Evolutionary conservation across 1,284 basidiomycete genomes (phyloP).

Genomic region (Ceratobasidium theobromae): DNA sequence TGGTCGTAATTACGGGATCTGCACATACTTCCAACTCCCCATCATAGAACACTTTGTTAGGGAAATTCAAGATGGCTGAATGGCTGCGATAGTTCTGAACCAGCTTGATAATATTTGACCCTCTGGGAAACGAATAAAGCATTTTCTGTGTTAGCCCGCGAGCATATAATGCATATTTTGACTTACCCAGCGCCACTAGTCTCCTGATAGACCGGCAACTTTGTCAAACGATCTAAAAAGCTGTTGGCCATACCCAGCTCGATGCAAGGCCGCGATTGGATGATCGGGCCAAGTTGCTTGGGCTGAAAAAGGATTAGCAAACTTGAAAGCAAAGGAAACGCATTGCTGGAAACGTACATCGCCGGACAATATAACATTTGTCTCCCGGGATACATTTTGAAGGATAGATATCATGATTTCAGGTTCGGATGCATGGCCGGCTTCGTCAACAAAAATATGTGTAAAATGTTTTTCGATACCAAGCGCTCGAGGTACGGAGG

Average conservation of each 20-base stretch:
- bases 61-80: conserved; percentile 54
- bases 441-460: conserved; percentile 66
- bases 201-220: conserved; percentile 50
- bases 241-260: conserved; percentile 55
- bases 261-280: conserved; percentile 54
- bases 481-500: conserved; percentile 55
- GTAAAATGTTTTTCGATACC: conserved; percentile 59
- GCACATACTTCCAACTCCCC: conserved; percentile 52
- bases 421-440: conserved; percentile 64
- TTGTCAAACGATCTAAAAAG: conserved; percentile 62
- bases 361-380: conserved; percentile 59
- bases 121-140: not conserved
- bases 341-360: conserved; percentile 48
- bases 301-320: conserved; percentile 40
- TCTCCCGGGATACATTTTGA: conserved; percentile 38
- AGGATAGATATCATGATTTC: conserved; percentile 56
- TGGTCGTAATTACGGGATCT: conserved; percentile 43
- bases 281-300: conserved; percentile 63
- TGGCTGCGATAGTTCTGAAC: conserved; percentile 62
- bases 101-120: conserved; percentile 56
- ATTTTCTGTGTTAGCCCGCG: not conserved
- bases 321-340: not conserved
- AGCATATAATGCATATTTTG: not conserved
- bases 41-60: conserved; percentile 58
- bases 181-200: conserved; percentile 35